Conservation (phyloP, 2,329 filamentous ascomycete genomes). For the Clarireedia monteithiana region DNA sequence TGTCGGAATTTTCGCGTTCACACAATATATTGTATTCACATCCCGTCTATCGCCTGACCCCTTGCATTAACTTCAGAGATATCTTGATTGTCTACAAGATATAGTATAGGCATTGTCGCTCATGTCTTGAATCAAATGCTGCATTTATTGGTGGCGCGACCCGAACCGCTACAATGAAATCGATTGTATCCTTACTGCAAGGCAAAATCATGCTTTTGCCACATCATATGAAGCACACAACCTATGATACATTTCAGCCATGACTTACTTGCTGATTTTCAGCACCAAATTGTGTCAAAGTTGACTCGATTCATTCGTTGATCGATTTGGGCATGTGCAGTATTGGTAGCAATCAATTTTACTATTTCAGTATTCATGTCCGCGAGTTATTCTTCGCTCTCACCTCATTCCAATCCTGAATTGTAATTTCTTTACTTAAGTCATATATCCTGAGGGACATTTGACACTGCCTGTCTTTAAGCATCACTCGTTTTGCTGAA, state of each 20-base stretch:
- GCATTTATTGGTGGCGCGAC: not conserved
- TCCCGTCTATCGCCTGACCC: too few relatives aligned
- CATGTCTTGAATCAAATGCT: too few relatives aligned
- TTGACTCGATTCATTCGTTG: not conserved
- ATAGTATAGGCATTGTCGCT: too few relatives aligned
- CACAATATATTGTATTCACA: too few relatives aligned
- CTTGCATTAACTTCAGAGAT: too few relatives aligned
- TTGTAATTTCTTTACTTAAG: constrained; percentile 1
- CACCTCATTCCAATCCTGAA: constrained; percentile 1
- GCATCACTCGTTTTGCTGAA: constrained; percentile 7
- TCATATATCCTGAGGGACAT: not conserved
- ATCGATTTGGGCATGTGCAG: not conserved
- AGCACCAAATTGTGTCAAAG: not conserved
- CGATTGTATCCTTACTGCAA: too few relatives aligned
- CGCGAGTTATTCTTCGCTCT: not conserved
- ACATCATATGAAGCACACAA: not conserved
- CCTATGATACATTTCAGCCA: not conserved
- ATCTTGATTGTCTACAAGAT: too few relatives aligned
- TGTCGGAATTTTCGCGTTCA: too few relatives aligned
- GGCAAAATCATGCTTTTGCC: not conserved
- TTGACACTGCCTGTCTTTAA: constrained; percentile 1
- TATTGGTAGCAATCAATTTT: not conserved
- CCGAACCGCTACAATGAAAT: too few relatives aligned
- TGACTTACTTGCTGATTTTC: not conserved
- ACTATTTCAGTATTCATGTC: constrained; percentile 6